These are phyloP conservation scores for Hyphochytrium catenoides DNA, from an alignment of 352 stramenopile genomes.

Conservation along the genomic window DNA sequence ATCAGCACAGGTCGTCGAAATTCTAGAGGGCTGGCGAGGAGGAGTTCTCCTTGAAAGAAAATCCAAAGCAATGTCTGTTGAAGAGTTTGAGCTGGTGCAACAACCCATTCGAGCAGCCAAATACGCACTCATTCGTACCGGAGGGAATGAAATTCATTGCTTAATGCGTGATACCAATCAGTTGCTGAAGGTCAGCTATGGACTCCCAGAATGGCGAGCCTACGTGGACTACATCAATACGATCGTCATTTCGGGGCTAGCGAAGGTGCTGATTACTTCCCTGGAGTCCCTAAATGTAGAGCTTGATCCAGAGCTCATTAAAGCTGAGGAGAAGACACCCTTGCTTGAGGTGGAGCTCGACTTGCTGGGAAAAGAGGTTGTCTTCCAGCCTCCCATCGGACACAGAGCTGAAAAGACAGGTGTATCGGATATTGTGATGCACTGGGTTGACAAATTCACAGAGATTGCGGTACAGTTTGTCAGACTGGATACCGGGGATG, in stretches of 20 bases:
- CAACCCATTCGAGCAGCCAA: conserved; percentile 21
- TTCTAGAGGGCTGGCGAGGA: conserved; percentile 43
- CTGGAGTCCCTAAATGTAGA: conserved; percentile 41
- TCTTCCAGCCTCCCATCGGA: conserved; percentile 43
- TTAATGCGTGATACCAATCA: conserved; percentile 72
- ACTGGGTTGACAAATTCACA: conserved; percentile 25
- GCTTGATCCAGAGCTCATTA: conserved; percentile 47
- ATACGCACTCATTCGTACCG: conserved; percentile 63
- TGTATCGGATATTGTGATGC: conserved; percentile 31
- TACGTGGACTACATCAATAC: conserved; percentile 76
- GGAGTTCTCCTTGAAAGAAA: conserved; percentile 57
- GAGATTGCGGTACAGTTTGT: conserved; percentile 58
- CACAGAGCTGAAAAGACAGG: conserved; percentile 19
- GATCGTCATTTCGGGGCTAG: conserved; percentile 58
- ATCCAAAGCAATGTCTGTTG: conserved; percentile 38
- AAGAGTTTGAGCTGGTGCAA: conserved; percentile 65
- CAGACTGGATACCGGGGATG: conserved; percentile 54
- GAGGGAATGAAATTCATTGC: conserved; percentile 52
- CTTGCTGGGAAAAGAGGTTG: conserved; percentile 50
- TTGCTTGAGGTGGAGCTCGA: conserved; percentile 74
- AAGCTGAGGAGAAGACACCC: conserved; percentile 48
- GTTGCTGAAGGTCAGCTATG: conserved; percentile 57
- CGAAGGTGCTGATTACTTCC: conserved; percentile 36
- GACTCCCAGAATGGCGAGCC: conserved; percentile 68
- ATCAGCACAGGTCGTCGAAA: conserved; percentile 39